A percentile compares a stretch with the other conserved stretches of the same genome.
Evolutionary conservation across 495 filamentous ascomycete genomes (phyloP).

Genomic region (Aspergillus haitiensis): DNA sequence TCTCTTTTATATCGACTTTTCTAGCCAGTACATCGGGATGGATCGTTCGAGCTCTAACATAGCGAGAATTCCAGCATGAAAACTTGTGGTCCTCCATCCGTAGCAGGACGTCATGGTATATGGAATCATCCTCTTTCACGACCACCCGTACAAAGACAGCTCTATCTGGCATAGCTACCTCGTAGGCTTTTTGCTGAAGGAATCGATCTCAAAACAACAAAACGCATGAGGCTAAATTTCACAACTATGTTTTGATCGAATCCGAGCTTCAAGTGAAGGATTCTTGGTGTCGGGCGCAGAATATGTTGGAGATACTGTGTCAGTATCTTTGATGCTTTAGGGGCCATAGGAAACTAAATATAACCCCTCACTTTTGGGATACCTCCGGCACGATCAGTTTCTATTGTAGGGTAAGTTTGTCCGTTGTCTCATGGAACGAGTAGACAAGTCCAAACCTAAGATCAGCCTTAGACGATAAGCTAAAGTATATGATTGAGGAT

Average conservation of each 20-base stretch:
- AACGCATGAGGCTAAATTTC: not conserved
- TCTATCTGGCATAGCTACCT: not conserved
- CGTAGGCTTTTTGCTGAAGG: not conserved
- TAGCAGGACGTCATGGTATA: constrained; percentile 2
- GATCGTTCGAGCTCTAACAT: not conserved
- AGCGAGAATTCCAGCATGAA: not conserved
- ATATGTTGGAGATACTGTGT: not conserved
- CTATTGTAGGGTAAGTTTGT: too few relatives aligned
- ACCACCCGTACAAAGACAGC: not conserved
- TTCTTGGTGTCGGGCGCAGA: not conserved
- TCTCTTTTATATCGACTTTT: not conserved
- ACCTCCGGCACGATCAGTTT: too few relatives aligned
- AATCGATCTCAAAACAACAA: not conserved
- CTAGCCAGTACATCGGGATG: not conserved
- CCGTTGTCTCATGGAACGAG: too few relatives aligned
- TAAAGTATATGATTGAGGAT: too few relatives aligned
- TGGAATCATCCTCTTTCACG: not conserved
- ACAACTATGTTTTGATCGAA: not conserved
- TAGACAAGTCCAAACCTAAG: too few relatives aligned
- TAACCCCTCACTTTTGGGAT: too few relatives aligned
- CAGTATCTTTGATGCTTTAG: not conserved
- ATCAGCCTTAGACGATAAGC: too few relatives aligned
- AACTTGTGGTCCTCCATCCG: constrained; percentile 6
- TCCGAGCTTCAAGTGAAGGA: not conserved
- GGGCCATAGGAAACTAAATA: not conserved